Base-by-base conservation (phyloP, 495 filamentous ascomycete genomes). In the Penicillium riverlandense region DNA sequence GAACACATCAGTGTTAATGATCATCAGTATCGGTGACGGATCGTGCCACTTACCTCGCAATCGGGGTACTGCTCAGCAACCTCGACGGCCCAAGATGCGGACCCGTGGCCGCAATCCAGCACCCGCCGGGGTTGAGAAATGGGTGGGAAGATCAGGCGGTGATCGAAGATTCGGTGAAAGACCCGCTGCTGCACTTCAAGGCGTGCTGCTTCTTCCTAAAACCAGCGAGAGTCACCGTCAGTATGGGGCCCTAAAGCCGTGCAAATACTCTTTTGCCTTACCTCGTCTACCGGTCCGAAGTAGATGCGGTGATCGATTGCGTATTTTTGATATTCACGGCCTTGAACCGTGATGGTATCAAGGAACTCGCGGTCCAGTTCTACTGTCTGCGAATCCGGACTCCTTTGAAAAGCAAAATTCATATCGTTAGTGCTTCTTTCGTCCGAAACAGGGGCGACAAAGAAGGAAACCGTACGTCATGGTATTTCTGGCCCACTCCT, bases 261-360 rank as follows among this genome's bases (percentile, higher is more conserved):
- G 22, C 22, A 22, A 22, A 22, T 22, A 22, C 22, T 22, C 22
- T 22, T 22, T 22, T 6, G 22, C 22, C 70, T 61, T 74, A 94
- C 91, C 69, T 91, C 84, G 64, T 97, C 91, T 14, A 92, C 72
- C 2, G 91, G 91, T 29, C 82, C 80, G 50, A 88, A 85, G 53
- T 88, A 90, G 49, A 83, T 79, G 31, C 69, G 69, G 45, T 86
- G 75, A 30, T 86, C 79, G 43, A 96, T 65, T 27, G 87, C 79
- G 65, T 80, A 83, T 54, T 77, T 78, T 53, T 92, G 87, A 63
- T 80, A 92, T 16, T 75, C 72, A 54, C 87, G 75, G 55, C 80
- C 79, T 53, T 85, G 73, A 51, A 85, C 66, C n/a, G 69, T 67
- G 29, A 88, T 64, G 7, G 79, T 81, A 54, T 83, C 72, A 48